phyloP scores from a whole-genome alignment of 768 basidiomycete genomes.

The Nidularia sp. region DNA sequence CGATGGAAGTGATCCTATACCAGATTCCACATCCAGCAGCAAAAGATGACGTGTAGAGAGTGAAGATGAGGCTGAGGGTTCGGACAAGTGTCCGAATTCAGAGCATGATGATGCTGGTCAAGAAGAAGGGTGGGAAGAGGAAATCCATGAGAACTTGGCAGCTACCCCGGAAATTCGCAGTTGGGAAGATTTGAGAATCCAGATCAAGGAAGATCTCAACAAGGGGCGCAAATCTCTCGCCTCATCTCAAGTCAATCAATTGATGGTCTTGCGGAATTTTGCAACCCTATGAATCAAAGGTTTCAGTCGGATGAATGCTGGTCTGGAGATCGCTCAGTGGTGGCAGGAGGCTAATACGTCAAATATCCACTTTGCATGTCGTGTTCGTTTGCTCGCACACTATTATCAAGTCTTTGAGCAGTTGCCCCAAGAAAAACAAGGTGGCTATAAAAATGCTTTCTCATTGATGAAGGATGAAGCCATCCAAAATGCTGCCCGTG shows the following conservation, averaged over 20 bases:
- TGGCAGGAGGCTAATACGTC: constrained; percentile 23
- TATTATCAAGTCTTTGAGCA: constrained; percentile 30
- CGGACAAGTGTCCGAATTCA: neutral
- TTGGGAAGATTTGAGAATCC: constrained; percentile 18
- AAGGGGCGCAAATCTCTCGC: constrained; percentile 12
- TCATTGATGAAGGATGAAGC: too few species aligned
- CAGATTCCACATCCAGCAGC: too few species aligned
- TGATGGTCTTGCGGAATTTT: constrained; percentile 25
- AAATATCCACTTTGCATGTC: constrained; percentile 16
- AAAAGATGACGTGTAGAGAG: neutral
- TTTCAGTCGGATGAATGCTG: constrained; percentile 16
- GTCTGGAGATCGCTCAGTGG: constrained; percentile 26
- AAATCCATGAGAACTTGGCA: neutral
- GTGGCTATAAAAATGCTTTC: neutral
- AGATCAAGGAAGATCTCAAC: constrained; percentile 19
- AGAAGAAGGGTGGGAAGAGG: neutral
- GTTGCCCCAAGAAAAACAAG: constrained; percentile 16
- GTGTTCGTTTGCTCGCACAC: constrained; percentile 17
- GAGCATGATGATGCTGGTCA: neutral
- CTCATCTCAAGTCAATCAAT: constrained; percentile 21
- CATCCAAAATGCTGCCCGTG: too few species aligned
- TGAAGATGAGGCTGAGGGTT: neutral
- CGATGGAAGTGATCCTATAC: too few species aligned
- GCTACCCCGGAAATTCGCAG: constrained; percentile 3
- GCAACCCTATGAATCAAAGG: constrained; percentile 27